Evolutionary conservation across 176 grass and related monocot genomes (phyloP).

Genomic region (Chloris gayana): DNA sequence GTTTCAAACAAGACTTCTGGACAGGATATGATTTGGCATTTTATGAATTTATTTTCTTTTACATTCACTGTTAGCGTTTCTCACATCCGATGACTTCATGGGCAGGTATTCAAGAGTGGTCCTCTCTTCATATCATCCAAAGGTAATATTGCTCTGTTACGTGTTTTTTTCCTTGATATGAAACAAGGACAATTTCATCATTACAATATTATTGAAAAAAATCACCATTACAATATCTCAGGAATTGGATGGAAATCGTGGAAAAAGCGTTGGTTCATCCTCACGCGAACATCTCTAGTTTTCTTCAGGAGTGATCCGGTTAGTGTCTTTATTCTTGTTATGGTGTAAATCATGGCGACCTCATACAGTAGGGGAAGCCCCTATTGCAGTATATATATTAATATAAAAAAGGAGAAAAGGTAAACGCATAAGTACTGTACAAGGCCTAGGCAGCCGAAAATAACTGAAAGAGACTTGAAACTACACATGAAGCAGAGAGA

Average conservation of each 20-base stretch:
- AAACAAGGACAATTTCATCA: not conserved
- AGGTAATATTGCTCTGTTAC: slow-evolving; percentile 57
- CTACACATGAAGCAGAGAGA: too few relatives aligned
- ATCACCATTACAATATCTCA: slow-evolving; percentile 40
- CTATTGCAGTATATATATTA: too few relatives aligned
- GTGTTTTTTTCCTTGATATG: not conserved
- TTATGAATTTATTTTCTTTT: not conserved
- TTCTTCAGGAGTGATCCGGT: slow-evolving; percentile 99
- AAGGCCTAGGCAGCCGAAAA: too few relatives aligned
- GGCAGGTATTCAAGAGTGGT: slow-evolving; percentile 97
- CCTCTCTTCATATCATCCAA: slow-evolving; percentile 99
- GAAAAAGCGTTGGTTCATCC: slow-evolving; percentile 99
- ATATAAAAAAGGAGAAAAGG: too few relatives aligned
- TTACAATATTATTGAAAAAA: too few relatives aligned
- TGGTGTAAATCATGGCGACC: not conserved
- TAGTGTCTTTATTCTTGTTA: slow-evolving; percentile 47
- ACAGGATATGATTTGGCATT: not conserved
- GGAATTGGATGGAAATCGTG: slow-evolving; percentile 99
- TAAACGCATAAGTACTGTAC: too few relatives aligned
- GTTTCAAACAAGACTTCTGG: not conserved
- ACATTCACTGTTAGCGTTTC: not conserved
- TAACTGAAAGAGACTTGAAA: too few relatives aligned
- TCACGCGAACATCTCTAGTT: slow-evolving; percentile 91
- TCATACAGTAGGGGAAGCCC: too few relatives aligned
- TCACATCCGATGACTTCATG: slow-evolving; percentile 31